phyloP scores from a whole-genome alignment of 805 yeast species.

The Candida chauliodis region DNA sequence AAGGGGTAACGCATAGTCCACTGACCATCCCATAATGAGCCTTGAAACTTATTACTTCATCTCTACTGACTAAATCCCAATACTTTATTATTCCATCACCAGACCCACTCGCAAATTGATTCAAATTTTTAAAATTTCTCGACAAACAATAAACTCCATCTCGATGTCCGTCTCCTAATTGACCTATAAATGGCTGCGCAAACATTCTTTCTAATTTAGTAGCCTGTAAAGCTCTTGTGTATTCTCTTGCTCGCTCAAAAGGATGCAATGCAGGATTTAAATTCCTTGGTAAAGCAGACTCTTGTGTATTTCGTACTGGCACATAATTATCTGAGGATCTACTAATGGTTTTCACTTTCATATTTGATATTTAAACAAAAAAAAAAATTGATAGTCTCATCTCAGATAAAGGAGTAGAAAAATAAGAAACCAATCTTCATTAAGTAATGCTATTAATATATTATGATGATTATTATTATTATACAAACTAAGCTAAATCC shows the following conservation, averaged over 20 bases:
- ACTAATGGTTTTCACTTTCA: constrained; percentile 86
- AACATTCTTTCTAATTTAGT: constrained; percentile 94
- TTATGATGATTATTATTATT: not conserved
- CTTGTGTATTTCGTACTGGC: constrained; percentile 88
- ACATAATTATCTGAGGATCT: constrained; percentile 90
- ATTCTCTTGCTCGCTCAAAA: constrained; percentile 94
- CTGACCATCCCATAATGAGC: constrained; percentile 90
- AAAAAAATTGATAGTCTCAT: constrained; percentile 3
- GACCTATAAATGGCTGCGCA: constrained; percentile 96
- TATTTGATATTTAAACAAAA: constrained; percentile 13
- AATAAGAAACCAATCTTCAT: not conserved
- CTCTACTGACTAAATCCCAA: constrained; percentile 84
- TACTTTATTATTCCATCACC: constrained; percentile 95
- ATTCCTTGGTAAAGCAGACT: constrained; percentile 82
- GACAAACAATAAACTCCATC: constrained; percentile 92
- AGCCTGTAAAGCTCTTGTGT: constrained; percentile 90
- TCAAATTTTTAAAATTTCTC: constrained; percentile 65
- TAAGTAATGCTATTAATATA: no score
- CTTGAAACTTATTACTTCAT: constrained; percentile 70
- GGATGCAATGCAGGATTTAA: constrained; percentile 94
- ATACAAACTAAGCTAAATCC: no score
- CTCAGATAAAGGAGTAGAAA: constrained; percentile 2
- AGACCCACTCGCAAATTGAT: constrained; percentile 82
- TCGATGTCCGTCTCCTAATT: constrained; percentile 89
- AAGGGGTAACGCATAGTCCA: constrained; percentile 73